A percentile compares a stretch with the other conserved stretches of the same genome.
phyloP scores from a whole-genome alignment of 345 rosid genomes.

The Sisymbrium altissimum region DNA sequence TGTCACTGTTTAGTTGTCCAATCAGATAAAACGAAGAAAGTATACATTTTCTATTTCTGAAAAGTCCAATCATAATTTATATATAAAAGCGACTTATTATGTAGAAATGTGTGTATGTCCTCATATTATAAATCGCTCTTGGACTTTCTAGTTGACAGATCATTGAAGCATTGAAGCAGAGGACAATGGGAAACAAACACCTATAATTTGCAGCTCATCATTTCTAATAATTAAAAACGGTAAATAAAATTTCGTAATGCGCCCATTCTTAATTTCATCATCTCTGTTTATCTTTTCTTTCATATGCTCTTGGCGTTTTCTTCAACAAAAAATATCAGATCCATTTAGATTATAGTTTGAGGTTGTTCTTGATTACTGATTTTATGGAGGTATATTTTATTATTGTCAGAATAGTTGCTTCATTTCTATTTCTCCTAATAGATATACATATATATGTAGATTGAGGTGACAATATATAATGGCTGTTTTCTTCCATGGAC shows the following conservation, averaged over 20 bases:
- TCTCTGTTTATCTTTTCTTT: neutral
- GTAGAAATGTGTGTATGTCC: neutral
- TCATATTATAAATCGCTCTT: constrained; percentile 8
- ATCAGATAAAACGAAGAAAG: constrained; percentile 21
- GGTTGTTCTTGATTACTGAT: neutral
- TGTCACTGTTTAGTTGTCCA: constrained; percentile 32
- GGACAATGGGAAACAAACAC: constrained; percentile 9
- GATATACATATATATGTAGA: neutral
- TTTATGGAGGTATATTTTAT: neutral
- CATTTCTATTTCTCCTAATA: neutral
- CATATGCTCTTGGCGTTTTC: neutral
- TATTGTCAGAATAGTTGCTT: neutral
- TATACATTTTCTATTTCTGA: constrained; percentile 4
- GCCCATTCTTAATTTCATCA: neutral
- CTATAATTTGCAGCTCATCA: constrained; percentile 16
- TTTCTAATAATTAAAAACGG: constrained; percentile 5
- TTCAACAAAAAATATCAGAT: neutral
- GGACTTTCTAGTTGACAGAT: constrained; percentile 30
- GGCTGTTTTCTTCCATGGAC: constrained; percentile 24
- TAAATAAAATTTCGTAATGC: neutral
- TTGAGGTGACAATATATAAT: neutral
- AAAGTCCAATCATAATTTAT: constrained; percentile 18
- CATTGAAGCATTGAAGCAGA: constrained; percentile 12
- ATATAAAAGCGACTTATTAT: neutral
- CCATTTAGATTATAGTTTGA: neutral